Evolutionary conservation across 306 rosid species (phyloP).

Genomic region (Pachyrhizus erosus): DNA sequence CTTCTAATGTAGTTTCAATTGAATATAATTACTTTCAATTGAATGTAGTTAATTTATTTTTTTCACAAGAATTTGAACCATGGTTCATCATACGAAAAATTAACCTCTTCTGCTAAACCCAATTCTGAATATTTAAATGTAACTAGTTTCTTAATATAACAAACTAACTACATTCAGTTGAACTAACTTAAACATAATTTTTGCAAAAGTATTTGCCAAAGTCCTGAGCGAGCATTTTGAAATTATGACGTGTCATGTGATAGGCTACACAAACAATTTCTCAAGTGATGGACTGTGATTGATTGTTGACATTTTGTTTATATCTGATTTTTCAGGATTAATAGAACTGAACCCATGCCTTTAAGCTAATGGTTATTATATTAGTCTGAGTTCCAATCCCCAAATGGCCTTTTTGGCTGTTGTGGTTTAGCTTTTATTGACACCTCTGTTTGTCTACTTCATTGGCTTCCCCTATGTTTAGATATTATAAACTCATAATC

Average conservation of each 20-base stretch:
- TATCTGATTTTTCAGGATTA: conserved; percentile 55
- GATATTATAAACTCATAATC: conserved; percentile 71
- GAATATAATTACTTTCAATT: not conserved
- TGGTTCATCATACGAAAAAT: too few species aligned
- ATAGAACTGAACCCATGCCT: conserved; percentile 69
- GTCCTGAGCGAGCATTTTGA: not conserved
- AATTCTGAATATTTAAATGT: too few species aligned
- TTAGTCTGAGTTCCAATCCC: conserved; percentile 65
- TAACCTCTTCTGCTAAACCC: too few species aligned
- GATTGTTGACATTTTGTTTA: conserved; percentile 31
- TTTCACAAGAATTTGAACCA: too few species aligned
- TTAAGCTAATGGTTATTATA: conserved; percentile 43
- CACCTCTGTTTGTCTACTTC: conserved; percentile 53
- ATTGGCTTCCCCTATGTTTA: conserved; percentile 48
- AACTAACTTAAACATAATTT: not conserved
- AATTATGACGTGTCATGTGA: too few species aligned
- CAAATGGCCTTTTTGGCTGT: conserved; percentile 70
- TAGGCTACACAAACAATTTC: not conserved
- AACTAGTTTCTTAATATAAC: not conserved
- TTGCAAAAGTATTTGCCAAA: not conserved
- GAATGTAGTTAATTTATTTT: too few species aligned
- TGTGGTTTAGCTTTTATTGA: conserved; percentile 50
- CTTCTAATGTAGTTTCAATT: not conserved
- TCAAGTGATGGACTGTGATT: not conserved
- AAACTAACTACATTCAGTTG: not conserved